These are phyloP conservation scores for Trichomonas vaginalis DNA, from an alignment of 208 protist genomes.

Conservation along the genomic window DNA sequence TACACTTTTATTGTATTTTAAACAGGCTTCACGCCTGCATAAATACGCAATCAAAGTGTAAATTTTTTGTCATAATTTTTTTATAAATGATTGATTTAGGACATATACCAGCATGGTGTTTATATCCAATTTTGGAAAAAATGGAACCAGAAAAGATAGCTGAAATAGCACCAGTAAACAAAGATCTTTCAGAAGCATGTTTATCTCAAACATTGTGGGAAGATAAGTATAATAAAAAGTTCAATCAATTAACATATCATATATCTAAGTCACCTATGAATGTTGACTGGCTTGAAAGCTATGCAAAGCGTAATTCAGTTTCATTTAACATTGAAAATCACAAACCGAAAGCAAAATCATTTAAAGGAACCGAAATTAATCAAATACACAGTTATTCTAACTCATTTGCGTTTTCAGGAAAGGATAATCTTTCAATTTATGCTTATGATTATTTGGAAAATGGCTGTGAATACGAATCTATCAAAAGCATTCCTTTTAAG, in stretches of 20 bases:
- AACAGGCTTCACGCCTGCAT: too few species aligned
- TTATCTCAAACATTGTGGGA: neutral
- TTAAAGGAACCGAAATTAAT: neutral
- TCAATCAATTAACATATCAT: neutral
- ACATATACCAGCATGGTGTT: neutral
- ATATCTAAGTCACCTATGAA: neutral
- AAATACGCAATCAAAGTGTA: too few species aligned
- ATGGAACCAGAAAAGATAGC: neutral
- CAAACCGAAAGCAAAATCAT: slow-evolving; percentile 11
- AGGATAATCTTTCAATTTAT: neutral
- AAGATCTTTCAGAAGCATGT: neutral
- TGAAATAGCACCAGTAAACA: neutral
- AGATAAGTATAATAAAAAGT: neutral
- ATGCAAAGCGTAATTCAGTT: neutral
- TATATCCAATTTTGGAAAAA: neutral
- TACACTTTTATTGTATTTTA: too few species aligned
- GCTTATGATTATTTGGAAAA: slow-evolving; percentile 1
- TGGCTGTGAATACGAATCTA: neutral
- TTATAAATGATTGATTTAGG: neutral
- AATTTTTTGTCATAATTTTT: neutral
- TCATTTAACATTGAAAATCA: neutral
- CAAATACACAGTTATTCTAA: neutral
- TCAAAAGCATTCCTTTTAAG: neutral
- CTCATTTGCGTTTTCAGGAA: neutral
- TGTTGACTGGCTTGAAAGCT: neutral